These are phyloP conservation scores for Wallemia ichthyophaga DNA, from an alignment of 1,284 basidiomycete species.

Conservation along the genomic window DNA sequence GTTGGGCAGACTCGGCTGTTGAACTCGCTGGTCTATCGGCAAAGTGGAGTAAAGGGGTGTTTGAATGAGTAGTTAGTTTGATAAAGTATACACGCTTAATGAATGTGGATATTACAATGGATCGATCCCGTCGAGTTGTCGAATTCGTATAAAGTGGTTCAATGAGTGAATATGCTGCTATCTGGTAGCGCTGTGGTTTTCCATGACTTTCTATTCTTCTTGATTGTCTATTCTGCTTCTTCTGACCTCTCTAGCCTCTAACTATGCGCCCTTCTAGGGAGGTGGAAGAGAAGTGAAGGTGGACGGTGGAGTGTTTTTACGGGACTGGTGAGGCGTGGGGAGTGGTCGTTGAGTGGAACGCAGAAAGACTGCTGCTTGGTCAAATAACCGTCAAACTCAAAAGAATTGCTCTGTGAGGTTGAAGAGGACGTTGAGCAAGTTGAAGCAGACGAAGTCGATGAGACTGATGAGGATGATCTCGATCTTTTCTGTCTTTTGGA, in stretches of 20 bases:
- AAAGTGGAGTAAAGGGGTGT: background rate
- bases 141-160: too few species aligned
- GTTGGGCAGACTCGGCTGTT: background rate
- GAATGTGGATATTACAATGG: too few species aligned
- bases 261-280: background rate
- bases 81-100: too few species aligned
- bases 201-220: too few species aligned
- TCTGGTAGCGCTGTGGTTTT: too few species aligned
- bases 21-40: background rate
- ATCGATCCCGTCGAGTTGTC: too few species aligned
- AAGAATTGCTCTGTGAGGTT: background rate
- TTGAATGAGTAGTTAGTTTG: background rate
- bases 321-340: background rate
- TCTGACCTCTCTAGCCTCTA: too few species aligned
- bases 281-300: background rate
- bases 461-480: background rate
- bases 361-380: background rate
- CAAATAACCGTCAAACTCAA: background rate
- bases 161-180: too few species aligned
- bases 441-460: too few species aligned
- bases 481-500: background rate
- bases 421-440: background rate
- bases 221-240: too few species aligned
- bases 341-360: background rate
- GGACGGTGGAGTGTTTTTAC: background rate